A percentile compares a stretch with the other conserved stretches of the same genome.
phyloP scores from a whole-genome alignment of 2,329 filamentous ascomycete genomes.

The Arthrobotrys megalospora region DNA sequence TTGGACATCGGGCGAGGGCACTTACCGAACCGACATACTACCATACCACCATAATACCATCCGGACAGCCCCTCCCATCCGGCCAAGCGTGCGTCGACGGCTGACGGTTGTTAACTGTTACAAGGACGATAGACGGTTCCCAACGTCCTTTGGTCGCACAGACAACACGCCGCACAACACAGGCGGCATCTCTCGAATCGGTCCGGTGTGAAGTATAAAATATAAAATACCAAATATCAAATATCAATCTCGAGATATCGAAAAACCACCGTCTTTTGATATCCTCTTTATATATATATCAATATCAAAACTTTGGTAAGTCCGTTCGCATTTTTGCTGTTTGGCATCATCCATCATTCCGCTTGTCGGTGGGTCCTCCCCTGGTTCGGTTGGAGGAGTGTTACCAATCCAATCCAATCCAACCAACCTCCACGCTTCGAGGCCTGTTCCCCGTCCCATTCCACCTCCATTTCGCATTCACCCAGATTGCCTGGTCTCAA shows the following conservation, averaged over 20 bases:
- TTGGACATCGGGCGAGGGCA: constrained; percentile 11
- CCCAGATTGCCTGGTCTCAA: constrained; percentile 52
- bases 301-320: constrained; percentile 5
- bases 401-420: constrained; percentile 48
- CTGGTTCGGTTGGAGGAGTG: constrained; percentile 31
- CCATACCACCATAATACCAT: no score
- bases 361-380: constrained; percentile 24
- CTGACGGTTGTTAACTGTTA: no score
- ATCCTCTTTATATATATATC: no score
- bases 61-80: background rate
- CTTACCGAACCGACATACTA: background rate
- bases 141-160: constrained; percentile 48
- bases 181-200: background rate
- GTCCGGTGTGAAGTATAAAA: no score
- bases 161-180: constrained; percentile 48
- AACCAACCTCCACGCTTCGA: constrained; percentile 33
- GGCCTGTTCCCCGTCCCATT: constrained; percentile 49
- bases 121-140: constrained; percentile 29
- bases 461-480: constrained; percentile 37
- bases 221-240: no score
- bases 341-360: constrained; percentile 6
- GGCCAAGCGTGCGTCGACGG: constrained; percentile 18
- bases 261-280: no score
- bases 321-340: background rate
- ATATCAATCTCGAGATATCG: background rate